Evolutionary conservation across 2,329 filamentous ascomycete genomes (phyloP).

Genomic region (Fusarium sp.): DNA sequence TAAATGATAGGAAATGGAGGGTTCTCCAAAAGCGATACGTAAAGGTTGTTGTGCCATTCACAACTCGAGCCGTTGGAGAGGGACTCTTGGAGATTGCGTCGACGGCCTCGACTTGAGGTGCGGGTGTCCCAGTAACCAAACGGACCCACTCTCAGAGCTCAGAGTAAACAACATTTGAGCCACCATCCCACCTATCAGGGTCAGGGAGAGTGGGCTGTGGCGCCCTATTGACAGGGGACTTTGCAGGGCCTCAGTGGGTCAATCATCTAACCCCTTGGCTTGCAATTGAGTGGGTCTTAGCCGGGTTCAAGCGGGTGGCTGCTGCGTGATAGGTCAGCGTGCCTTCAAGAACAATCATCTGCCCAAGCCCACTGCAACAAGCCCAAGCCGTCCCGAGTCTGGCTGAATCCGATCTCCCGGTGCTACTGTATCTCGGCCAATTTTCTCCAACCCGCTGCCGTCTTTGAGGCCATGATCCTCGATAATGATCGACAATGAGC

Average conservation of each 20-base stretch:
- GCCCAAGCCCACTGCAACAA: conserved; percentile 22
- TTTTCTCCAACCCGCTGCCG: conserved; percentile 30
- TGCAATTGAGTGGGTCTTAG: conserved; percentile 17
- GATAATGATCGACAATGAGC: conserved; percentile 23
- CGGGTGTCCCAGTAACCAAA: conserved; percentile 46
- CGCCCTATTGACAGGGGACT: conserved; percentile 33
- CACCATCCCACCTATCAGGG: conserved; percentile 43
- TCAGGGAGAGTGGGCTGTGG: conserved; percentile 33
- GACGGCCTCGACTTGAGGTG: conserved; percentile 23
- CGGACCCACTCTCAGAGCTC: conserved; percentile 39
- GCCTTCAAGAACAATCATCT: conserved; percentile 15
- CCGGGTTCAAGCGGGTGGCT: conserved; percentile 13
- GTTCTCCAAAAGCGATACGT: conserved; percentile 24
- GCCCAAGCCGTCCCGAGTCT: conserved; percentile 30
- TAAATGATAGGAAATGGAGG: conserved; percentile 19
- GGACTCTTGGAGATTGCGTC: conserved; percentile 40
- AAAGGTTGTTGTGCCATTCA: conserved; percentile 38
- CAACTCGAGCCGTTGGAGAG: conserved; percentile 32
- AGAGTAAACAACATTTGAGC: conserved; percentile 46
- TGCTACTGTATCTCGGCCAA: conserved; percentile 34
- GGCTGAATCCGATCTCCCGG: conserved; percentile 38
- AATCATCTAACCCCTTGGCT: conserved; percentile 16
- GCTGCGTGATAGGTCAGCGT: conserved; percentile 22
- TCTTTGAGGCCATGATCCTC: conserved; percentile 5
- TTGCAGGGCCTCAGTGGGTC: conserved; percentile 32